phyloP scores from a whole-genome alignment of 352 stramenopile genomes.

The Hyaloperonospora arabidopsidis region DNA sequence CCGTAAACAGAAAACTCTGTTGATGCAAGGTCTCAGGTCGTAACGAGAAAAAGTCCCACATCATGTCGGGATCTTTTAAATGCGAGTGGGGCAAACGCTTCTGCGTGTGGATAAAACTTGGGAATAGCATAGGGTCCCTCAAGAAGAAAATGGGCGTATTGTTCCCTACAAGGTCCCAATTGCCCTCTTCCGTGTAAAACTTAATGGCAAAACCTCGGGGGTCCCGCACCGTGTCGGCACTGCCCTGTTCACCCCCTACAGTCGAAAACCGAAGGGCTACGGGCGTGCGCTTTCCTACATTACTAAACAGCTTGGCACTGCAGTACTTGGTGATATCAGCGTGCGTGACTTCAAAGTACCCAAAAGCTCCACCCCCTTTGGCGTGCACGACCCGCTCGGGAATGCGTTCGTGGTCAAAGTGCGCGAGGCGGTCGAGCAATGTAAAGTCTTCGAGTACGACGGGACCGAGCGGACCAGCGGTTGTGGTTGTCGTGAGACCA shows the following conservation, averaged over 20 bases:
- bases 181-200: slow-evolving; percentile 88
- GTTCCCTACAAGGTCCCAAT: slow-evolving; percentile 86
- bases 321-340: slow-evolving; percentile 46
- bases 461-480: slow-evolving; percentile 19
- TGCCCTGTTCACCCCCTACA: slow-evolving; percentile 59
- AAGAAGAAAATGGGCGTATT: slow-evolving; percentile 89
- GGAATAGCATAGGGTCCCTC: slow-evolving; percentile 13
- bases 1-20: slow-evolving; percentile 79
- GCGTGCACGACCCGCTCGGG: slow-evolving; percentile 33
- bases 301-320: slow-evolving; percentile 77
- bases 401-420: slow-evolving; percentile 31
- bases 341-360: slow-evolving; percentile 87
- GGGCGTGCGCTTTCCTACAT: slow-evolving; percentile 76
- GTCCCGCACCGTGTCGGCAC: slow-evolving; percentile 72
- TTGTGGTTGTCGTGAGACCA: slow-evolving; percentile 25
- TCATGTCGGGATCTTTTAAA: slow-evolving; percentile 71
- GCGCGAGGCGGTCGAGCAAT: slow-evolving; percentile 29
- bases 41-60: slow-evolving; percentile 84
- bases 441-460: slow-evolving; percentile 25
- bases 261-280: slow-evolving; percentile 79
- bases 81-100: slow-evolving; percentile 80
- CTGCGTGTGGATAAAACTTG: slow-evolving; percentile 87
- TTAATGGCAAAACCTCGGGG: slow-evolving; percentile 85
- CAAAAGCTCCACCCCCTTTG: slow-evolving; percentile 73
- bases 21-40: slow-evolving; percentile 77